These are phyloP conservation scores for Atalantia buxifolia DNA, from an alignment of 345 rosid species.

Conservation along the genomic window DNA sequence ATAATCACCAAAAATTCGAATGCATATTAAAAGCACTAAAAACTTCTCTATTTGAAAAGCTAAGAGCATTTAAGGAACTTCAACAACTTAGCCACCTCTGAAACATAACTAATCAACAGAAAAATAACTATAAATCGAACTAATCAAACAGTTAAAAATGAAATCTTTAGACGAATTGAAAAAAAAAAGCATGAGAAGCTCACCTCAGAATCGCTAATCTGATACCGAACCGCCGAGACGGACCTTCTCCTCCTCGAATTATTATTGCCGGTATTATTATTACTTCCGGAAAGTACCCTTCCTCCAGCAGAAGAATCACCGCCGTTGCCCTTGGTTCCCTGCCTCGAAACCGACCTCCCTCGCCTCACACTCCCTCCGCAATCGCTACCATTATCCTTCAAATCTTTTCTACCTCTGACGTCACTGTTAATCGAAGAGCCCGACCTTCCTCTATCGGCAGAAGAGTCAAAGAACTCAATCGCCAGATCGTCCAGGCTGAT, in stretches of 20 bases:
- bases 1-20: not conserved
- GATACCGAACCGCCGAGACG: conserved; percentile 61
- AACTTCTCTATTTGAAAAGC: not conserved
- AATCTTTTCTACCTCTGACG: conserved; percentile 24
- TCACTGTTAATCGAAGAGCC: conserved; percentile 25
- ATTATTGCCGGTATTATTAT: conserved; percentile 17
- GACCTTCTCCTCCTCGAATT: conserved; percentile 67
- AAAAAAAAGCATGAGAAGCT: not conserved
- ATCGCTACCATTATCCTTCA: conserved; percentile 17
- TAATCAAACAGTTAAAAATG: not conserved
- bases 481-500: conserved; percentile 86
- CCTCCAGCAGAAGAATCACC: conserved; percentile 29
- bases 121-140: not conserved
- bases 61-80: not conserved
- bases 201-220: conserved; percentile 83
- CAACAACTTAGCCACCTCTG: not conserved
- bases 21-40: not conserved
- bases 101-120: not conserved
- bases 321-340: conserved; percentile 33
- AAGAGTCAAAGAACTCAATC: conserved; percentile 56
- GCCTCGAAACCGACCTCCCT: conserved; percentile 89
- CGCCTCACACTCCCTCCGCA: conserved; percentile 44
- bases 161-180: not conserved
- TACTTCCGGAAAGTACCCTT: conserved; percentile 38
- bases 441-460: conserved; percentile 51